Evolutionary conservation across 1,139 yeast species (phyloP).

Genomic region (Geotrichum histeridarum): DNA sequence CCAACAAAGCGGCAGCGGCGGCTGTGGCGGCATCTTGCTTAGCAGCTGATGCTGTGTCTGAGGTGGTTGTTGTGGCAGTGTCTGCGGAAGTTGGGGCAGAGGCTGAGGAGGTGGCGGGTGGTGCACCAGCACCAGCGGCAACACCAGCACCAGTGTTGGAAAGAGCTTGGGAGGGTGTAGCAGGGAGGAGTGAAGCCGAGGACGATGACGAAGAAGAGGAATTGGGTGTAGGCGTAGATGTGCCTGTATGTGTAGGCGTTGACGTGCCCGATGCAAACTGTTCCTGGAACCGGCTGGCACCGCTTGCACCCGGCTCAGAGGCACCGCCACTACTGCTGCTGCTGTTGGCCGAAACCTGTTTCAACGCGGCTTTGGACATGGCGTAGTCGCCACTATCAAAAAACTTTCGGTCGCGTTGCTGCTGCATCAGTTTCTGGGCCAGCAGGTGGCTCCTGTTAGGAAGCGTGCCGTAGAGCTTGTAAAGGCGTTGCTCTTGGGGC

Average conservation of each 20-base stretch:
- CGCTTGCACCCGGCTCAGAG: too few species aligned
- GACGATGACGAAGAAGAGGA: too few species aligned
- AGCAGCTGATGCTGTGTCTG: background rate
- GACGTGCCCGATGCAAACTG: too few species aligned
- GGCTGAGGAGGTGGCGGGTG: too few species aligned
- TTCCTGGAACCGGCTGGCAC: too few species aligned
- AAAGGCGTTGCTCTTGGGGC: conserved; percentile 45
- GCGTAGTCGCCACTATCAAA: conserved; percentile 98
- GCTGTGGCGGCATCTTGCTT: too few species aligned
- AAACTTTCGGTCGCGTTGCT: conserved; percentile 66
- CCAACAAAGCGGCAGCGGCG: background rate
- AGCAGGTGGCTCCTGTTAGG: conserved; percentile 83
- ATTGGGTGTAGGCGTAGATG: too few species aligned
- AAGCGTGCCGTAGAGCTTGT: conserved; percentile 78
- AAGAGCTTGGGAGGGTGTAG: too few species aligned
- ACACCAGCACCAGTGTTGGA: too few species aligned
- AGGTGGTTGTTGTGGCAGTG: background rate
- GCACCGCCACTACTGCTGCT: background rate
- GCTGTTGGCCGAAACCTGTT: background rate
- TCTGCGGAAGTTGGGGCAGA: background rate
- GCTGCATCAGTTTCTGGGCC: conserved; percentile 48
- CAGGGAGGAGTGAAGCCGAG: too few species aligned
- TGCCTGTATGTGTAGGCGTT: too few species aligned
- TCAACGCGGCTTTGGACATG: conserved; percentile 59
- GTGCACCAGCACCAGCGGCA: too few species aligned